A percentile compares a stretch with the other conserved stretches of the same genome.
Conservation (phyloP, 2,329 filamentous ascomycete species). For the Huntiella omanensis region DNA sequence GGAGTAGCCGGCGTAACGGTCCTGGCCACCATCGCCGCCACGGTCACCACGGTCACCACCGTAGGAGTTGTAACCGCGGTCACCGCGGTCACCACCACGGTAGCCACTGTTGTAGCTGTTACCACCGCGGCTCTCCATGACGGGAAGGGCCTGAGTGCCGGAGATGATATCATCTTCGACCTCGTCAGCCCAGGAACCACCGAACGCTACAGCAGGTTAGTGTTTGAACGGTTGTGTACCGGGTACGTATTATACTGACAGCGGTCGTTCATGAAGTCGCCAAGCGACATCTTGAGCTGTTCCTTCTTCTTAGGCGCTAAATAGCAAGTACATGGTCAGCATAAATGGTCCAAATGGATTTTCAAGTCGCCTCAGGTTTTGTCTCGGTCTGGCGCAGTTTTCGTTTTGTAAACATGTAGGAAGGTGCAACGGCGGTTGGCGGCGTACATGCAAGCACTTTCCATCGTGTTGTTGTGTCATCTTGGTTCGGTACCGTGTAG, state of each 20-base stretch:
- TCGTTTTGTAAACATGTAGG: too few relatives aligned
- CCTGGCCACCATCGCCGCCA: background rate
- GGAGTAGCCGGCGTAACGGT: conserved; percentile 3
- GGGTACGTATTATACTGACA: background rate
- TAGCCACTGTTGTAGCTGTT: conserved; percentile 18
- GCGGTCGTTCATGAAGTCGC: conserved; percentile 77
- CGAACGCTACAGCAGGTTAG: conserved; percentile 23
- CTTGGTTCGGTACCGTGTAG: too few relatives aligned
- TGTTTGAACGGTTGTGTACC: background rate
- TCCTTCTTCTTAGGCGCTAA: conserved; percentile 85
- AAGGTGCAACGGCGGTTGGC: too few relatives aligned
- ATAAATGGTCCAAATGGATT: too few relatives aligned
- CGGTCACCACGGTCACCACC: conserved; percentile 1
- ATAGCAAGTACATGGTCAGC: conserved; percentile 11
- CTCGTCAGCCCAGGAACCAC: conserved; percentile 94
- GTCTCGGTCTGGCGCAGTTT: too few relatives aligned
- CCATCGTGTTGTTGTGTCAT: too few relatives aligned
- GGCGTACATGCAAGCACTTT: too few relatives aligned
- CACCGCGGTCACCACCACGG: conserved; percentile 17
- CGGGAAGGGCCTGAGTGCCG: conserved; percentile 34
- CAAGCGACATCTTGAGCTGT: conserved; percentile 91
- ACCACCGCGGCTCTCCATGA: conserved; percentile 25
- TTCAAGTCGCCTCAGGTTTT: too few relatives aligned
- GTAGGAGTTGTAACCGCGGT: conserved; percentile 17
- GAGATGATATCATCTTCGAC: conserved; percentile 64